These are phyloP conservation scores for Blastobotrys malaysiensis DNA, from an alignment of 1,139 yeast genomes.

Conservation along the genomic window DNA sequence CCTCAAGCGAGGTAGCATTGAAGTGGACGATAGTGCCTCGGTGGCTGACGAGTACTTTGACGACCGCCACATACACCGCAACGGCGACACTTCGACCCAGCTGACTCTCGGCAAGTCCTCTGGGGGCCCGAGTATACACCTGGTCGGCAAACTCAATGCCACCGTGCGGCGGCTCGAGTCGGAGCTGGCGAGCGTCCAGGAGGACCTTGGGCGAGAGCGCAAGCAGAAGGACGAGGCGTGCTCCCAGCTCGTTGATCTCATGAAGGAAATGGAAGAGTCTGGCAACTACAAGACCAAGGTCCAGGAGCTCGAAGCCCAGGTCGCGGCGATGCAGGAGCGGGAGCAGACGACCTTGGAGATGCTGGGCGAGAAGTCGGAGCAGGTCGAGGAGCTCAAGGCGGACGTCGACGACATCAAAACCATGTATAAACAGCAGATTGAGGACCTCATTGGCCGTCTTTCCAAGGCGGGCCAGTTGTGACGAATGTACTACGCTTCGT, in stretches of 20 bases:
- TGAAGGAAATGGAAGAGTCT: slow-evolving; percentile 50
- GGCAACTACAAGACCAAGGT: slow-evolving; percentile 38
- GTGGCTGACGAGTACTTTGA: not conserved
- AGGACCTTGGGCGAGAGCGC: slow-evolving; percentile 51
- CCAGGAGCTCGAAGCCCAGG: slow-evolving; percentile 38
- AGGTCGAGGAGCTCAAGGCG: slow-evolving; percentile 76
- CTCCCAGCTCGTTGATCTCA: slow-evolving; percentile 54
- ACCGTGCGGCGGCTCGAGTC: slow-evolving; percentile 75
- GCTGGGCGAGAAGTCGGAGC: slow-evolving; percentile 85
- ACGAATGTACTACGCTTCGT: too few relatives aligned
- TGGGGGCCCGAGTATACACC: slow-evolving; percentile 35
- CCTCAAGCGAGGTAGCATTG: not conserved
- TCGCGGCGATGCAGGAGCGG: slow-evolving; percentile 32
- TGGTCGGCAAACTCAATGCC: slow-evolving; percentile 66
- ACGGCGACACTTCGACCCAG: not conserved
- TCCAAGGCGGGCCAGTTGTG: slow-evolving; percentile 16
- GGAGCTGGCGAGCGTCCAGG: slow-evolving; percentile 61
- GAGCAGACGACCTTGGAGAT: slow-evolving; percentile 63
- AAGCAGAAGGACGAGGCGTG: slow-evolving; percentile 63
- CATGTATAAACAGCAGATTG: slow-evolving; percentile 74
- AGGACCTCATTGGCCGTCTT: slow-evolving; percentile 69
- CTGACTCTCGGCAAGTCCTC: slow-evolving; percentile 1
- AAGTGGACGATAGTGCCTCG: not conserved
- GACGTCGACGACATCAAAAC: slow-evolving; percentile 88
- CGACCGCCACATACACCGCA: not conserved